These are phyloP conservation scores for Ilyonectria robusta DNA, from an alignment of 2,329 filamentous ascomycete species.

Conservation along the genomic window DNA sequence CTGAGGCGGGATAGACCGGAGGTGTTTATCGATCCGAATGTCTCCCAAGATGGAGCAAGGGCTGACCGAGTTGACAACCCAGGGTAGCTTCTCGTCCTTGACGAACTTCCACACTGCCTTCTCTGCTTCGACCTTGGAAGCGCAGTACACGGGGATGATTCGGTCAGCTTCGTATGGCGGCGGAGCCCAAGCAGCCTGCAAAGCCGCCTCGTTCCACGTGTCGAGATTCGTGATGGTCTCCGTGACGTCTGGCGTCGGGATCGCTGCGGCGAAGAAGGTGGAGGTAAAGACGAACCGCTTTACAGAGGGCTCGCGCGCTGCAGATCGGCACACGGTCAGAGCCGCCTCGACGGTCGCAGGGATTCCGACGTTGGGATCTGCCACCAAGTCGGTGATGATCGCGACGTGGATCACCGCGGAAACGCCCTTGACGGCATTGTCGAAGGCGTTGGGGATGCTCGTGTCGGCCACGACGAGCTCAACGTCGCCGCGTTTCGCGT, in stretches of 20 bases:
- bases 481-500: conserved; percentile 20
- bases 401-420: conserved; percentile 40
- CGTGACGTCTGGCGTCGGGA: conserved; percentile 23
- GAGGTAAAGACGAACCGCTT: conserved; percentile 40
- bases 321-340: conserved; percentile 35
- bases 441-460: conserved; percentile 31
- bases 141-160: conserved; percentile 24
- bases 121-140: conserved; percentile 34
- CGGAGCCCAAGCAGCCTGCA: conserved; percentile 32
- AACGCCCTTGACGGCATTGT: conserved; percentile 38
- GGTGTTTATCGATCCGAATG: conserved; percentile 29
- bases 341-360: conserved; percentile 32
- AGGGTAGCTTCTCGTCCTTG: conserved; percentile 31
- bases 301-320: conserved; percentile 31
- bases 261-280: conserved; percentile 35
- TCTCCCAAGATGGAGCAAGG: conserved; percentile 36
- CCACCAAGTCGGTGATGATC: conserved; percentile 25
- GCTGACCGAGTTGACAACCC: conserved; percentile 39
- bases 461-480: conserved; percentile 40
- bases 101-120: conserved; percentile 43
- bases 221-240: conserved; percentile 25
- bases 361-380: conserved; percentile 37
- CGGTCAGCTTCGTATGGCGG: conserved; percentile 36
- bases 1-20: conserved; percentile 35
- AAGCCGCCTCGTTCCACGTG: conserved; percentile 38